Percentiles rank a stretch among this genome's conserved stretches.
These are phyloP conservation scores for Penicillium sp. DNA, from an alignment of 2,329 filamentous ascomycete genomes.

Conservation along the genomic window DNA sequence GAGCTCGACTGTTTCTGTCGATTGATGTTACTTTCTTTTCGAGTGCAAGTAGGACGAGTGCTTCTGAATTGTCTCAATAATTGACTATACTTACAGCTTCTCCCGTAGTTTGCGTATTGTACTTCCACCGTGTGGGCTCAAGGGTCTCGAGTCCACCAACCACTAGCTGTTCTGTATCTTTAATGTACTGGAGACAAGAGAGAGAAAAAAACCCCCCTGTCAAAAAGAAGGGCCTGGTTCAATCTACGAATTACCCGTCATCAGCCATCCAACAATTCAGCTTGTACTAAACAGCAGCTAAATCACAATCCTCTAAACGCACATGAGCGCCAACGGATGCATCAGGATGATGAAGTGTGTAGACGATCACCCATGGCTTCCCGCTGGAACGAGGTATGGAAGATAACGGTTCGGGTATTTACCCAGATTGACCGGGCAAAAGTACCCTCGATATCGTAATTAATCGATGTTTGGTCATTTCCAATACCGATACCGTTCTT, in stretches of 20 bases:
- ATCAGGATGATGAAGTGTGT: conserved; percentile 20
- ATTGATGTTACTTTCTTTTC: background rate
- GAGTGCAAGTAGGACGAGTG: background rate
- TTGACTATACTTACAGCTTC: background rate
- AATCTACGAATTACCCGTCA: background rate
- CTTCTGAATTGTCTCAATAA: background rate
- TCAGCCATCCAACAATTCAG: background rate
- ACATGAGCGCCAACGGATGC: conserved; percentile 4
- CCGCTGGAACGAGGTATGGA: conserved; percentile 1
- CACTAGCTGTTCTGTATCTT: background rate
- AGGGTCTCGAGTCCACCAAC: background rate
- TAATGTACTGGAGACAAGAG: background rate
- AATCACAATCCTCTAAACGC: background rate
- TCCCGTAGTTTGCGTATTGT: background rate
- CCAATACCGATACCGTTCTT: conserved; percentile 6
- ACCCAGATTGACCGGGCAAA: background rate
- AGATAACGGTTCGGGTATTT: conserved; percentile 9
- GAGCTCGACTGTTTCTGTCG: background rate
- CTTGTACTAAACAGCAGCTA: background rate
- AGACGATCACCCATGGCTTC: conserved; percentile 27
- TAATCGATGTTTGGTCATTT: conserved; percentile 8
- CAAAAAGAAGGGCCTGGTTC: background rate
- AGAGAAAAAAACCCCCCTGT: background rate
- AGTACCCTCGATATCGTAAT: background rate
- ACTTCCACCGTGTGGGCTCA: background rate